Evolutionary conservation across 2,329 filamentous ascomycete species (phyloP).

Genomic region (Daldinia eschscholtzii): DNA sequence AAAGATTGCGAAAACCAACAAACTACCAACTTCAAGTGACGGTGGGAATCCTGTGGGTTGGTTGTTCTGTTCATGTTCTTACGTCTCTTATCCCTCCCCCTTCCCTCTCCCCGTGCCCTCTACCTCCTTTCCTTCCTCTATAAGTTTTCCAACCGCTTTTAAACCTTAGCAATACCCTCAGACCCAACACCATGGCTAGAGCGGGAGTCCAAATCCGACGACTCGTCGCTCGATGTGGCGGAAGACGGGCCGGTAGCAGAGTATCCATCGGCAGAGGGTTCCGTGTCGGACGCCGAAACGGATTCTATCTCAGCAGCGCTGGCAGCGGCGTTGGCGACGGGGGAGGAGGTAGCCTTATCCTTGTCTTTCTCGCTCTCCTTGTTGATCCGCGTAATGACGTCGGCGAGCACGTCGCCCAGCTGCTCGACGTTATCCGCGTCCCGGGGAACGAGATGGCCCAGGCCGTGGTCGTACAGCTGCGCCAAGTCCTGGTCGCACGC

Average conservation of each 20-base stretch:
- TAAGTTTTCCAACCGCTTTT: not conserved
- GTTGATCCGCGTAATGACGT: constrained; percentile 34
- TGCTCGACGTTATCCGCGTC: constrained; percentile 45
- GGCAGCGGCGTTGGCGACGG: too few relatives aligned
- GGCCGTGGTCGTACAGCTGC: constrained; percentile 63
- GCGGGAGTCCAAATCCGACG: constrained; percentile 39
- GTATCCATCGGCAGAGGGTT: constrained; percentile 1
- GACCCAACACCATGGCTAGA: constrained; percentile 24
- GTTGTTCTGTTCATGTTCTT: not conserved
- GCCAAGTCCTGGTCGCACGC: constrained; percentile 61
- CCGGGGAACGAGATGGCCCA: constrained; percentile 63
- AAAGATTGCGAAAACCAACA: not conserved
- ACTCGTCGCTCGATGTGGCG: constrained; percentile 26
- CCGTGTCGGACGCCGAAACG: constrained; percentile 8
- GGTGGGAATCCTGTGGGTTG: too few relatives aligned
- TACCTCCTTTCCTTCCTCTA: not conserved
- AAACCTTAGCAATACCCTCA: constrained; percentile 23
- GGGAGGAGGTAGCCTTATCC: not conserved
- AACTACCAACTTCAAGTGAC: too few relatives aligned
- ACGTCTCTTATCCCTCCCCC: not conserved
- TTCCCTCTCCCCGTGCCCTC: not conserved
- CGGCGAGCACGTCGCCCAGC: constrained; percentile 45
- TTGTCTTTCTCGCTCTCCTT: constrained; percentile 16
- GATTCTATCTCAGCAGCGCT: not conserved
- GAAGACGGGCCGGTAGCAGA: constrained; percentile 13